A percentile compares a stretch with the other conserved stretches of the same genome.
Evolutionary conservation across 169 alveolate genomes (phyloP).

Genomic region (Plasmodium yoelii): DNA sequence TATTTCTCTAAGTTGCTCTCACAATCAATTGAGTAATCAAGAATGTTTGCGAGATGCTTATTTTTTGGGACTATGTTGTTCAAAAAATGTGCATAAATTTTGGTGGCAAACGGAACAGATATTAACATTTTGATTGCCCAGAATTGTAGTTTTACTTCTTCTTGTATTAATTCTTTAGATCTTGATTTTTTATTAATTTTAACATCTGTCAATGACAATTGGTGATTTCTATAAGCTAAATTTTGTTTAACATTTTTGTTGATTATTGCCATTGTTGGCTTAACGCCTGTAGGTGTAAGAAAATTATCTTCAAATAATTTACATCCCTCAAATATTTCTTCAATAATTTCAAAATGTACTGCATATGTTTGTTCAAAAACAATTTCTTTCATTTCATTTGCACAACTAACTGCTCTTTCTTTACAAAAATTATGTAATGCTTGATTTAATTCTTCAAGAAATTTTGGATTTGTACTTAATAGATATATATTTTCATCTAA

Average conservation of each 20-base stretch:
- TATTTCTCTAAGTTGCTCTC: constrained; percentile 79
- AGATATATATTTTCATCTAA: constrained; percentile 81
- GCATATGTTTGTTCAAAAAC: constrained; percentile 92
- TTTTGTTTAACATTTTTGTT: constrained; percentile 81
- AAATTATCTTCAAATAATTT: constrained; percentile 87
- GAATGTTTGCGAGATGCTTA: constrained; percentile 80
- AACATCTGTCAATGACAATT: constrained; percentile 83
- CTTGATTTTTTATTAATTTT: constrained; percentile 83
- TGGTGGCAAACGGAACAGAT: constrained; percentile 88
- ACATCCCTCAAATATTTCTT: constrained; percentile 89
- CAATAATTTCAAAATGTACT: constrained; percentile 89
- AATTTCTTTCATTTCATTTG: constrained; percentile 88
- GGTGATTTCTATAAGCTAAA: constrained; percentile 83
- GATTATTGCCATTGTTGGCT: constrained; percentile 83
- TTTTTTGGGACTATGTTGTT: constrained; percentile 81
- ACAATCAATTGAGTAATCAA: constrained; percentile 71
- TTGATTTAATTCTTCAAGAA: constrained; percentile 85
- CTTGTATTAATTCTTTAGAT: constrained; percentile 85
- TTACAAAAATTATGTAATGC: constrained; percentile 85
- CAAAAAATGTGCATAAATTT: constrained; percentile 88
- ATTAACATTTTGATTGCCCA: constrained; percentile 91
- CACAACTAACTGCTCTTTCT: constrained; percentile 88
- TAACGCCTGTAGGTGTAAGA: constrained; percentile 81
- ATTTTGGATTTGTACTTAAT: constrained; percentile 81
- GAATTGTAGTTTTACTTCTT: constrained; percentile 90